Conservation (phyloP, 176 grass and related monocot genomes). For the Oryza meyeriana region DNA sequence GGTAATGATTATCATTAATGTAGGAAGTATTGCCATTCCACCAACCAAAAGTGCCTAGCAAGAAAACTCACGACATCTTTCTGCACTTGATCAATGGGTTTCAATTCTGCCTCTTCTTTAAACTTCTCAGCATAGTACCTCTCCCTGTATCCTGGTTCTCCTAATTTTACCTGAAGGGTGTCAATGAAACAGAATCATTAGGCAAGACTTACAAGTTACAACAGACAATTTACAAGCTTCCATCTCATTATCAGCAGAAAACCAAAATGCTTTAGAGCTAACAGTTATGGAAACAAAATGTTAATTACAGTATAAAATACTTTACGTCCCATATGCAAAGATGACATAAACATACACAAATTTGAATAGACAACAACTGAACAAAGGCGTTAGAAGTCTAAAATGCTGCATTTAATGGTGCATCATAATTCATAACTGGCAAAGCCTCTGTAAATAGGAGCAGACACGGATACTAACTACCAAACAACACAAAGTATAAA, state of each 20-base stretch:
- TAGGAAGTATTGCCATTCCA: conserved; percentile 8
- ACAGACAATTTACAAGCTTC: conserved; percentile 2
- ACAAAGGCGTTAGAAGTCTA: not conserved
- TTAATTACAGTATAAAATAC: not conserved
- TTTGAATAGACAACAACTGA: not conserved
- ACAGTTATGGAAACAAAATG: not conserved
- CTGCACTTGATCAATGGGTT: conserved; percentile 61
- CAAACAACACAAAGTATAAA: not conserved
- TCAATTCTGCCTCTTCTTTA: conserved; percentile 64
- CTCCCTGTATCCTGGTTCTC: conserved; percentile 78
- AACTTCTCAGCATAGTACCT: conserved; percentile 97
- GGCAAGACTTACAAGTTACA: not conserved
- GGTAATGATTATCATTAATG: conserved; percentile 21
- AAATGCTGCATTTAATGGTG: not conserved
- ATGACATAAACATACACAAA: conserved; percentile 5
- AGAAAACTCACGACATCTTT: conserved; percentile 89
- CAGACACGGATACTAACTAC: not conserved
- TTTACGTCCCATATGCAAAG: not conserved
- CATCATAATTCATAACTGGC: not conserved
- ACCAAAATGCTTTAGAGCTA: not conserved
- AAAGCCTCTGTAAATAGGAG: not conserved
- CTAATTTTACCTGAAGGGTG: conserved; percentile 82
- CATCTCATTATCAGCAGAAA: conserved; percentile 6
- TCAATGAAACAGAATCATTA: conserved; percentile 23
- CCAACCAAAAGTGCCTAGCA: conserved; percentile 3